Evolutionary conservation across 192 early-diverging fungal species (phyloP), one percentile per base, ranked within the genome.

Genomic region (Blastocladiella britannica): DNA sequence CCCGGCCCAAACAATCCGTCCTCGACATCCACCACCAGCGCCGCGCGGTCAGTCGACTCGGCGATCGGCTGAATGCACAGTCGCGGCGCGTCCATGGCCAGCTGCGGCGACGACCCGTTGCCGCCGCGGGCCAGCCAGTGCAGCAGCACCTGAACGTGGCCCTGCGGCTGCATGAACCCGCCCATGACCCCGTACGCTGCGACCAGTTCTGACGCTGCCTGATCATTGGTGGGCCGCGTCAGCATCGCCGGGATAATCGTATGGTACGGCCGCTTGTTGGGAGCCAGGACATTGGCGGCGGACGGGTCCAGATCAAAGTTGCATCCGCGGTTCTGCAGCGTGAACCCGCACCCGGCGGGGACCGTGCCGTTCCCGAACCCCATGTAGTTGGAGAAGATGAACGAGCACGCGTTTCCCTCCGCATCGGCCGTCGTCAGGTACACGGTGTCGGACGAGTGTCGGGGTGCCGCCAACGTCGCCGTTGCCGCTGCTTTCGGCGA

Each of bases 121-220:
- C 1, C 15, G 2, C n/a, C n/a, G 4, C 37, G 15, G 1, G 37
- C 37, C 37, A 47, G n/a, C 2, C n/a, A 47, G 56, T 85, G 84
- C 28, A 87, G 54, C 55, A 89, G 65, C 7, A 85, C 79, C 68
- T 89, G 86, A 3, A 86, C 61, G 51, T 89, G 84, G n/a, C 84
- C 85, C 66, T 89, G 86, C 22, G 86, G 86, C 65, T 88, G 86
- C 74, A 82, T 82, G 63, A 74, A 83, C 4, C 74, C 82, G 47
- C 86, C 86, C 84, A 88, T 85, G 52, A 73, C 69, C 23, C 67
- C 70, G 25, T 58, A 64, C 27, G 56, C 51, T 25, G 62, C 64
- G 27, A 56, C 54, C 15, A 67, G 52, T 5, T 5, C n/a, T 28
- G 8, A 30, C 29, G 30, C 3, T 7, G 61, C 63, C 54, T 56